Percentiles rank a stretch among this genome's conserved stretches.
phyloP scores from a whole-genome alignment of 176 grass and related monocot species.

The Raddia guianensis region DNA sequence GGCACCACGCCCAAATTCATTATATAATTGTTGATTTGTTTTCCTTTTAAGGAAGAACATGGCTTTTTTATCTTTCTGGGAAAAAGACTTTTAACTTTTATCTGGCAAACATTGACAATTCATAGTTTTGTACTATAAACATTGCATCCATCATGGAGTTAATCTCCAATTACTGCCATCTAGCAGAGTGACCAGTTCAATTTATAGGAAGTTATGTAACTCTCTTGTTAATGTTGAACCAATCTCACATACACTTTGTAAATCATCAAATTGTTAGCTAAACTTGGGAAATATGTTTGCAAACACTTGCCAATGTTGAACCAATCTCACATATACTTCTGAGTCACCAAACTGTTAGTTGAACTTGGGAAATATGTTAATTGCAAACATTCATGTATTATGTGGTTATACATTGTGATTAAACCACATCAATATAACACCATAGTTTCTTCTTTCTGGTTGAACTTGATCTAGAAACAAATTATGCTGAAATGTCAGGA shows the following conservation, averaged over 20 bases:
- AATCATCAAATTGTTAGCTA: not conserved
- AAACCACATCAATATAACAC: not conserved
- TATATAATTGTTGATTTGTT: not conserved
- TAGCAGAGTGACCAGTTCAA: not conserved
- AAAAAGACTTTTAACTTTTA: too few species aligned
- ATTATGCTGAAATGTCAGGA: conserved; percentile 30
- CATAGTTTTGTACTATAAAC: not conserved
- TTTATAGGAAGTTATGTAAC: not conserved
- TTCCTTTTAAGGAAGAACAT: not conserved
- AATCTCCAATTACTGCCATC: not conserved
- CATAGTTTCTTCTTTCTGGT: not conserved
- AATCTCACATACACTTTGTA: not conserved
- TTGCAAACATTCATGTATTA: not conserved
- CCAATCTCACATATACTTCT: not conserved
- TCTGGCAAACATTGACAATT: not conserved
- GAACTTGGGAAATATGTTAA: not conserved
- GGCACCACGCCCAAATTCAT: not conserved
- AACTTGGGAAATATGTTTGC: not conserved
- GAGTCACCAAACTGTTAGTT: not conserved
- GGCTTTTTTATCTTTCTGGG: not conserved
- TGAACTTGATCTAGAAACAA: not conserved
- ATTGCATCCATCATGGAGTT: not conserved
- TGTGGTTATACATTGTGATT: not conserved
- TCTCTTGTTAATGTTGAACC: not conserved
- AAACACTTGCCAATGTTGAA: not conserved